Percentiles rank a stretch among this genome's conserved stretches.
Conservation (phyloP, 768 basidiomycete species). For the Boletus reticulatus region DNA sequence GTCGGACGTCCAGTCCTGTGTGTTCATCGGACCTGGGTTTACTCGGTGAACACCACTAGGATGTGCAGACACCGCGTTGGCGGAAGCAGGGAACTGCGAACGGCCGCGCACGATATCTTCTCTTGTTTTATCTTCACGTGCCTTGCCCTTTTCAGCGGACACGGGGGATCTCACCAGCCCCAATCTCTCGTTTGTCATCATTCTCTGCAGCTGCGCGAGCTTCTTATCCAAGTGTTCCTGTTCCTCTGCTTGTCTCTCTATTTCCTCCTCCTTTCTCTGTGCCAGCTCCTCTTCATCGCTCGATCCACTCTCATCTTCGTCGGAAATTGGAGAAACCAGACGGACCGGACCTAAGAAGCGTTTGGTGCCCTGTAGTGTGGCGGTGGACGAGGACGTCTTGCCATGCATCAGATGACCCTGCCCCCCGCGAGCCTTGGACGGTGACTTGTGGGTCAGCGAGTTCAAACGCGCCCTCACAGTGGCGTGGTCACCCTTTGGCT, state of each 20-base stretch:
- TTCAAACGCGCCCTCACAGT: conserved; percentile 69
- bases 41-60: conserved; percentile 28
- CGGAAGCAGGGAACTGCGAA: conserved; percentile 19
- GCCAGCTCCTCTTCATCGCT: conserved; percentile 58
- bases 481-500: conserved; percentile 53
- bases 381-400: conserved; percentile 63
- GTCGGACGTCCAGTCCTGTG: conserved; percentile 31
- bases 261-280: conserved; percentile 64
- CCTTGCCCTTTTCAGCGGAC: conserved; percentile 39
- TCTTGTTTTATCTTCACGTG: conserved; percentile 14
- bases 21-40: conserved; percentile 18
- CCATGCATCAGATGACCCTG: conserved; percentile 16
- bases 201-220: conserved; percentile 61
- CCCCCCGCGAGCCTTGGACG: conserved; percentile 31
- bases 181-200: conserved; percentile 72
- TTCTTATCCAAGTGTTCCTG: conserved; percentile 66
- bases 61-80: conserved; percentile 1
- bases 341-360: conserved; percentile 30
- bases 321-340: conserved; percentile 51
- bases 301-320: conserved; percentile 51
- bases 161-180: conserved; percentile 55
- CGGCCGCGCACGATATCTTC: conserved; percentile 44
- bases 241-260: conserved; percentile 63
- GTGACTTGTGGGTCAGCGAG: conserved; percentile 57
- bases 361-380: conserved; percentile 59